Base-by-base conservation (phyloP, 139 green algal genomes). In the Picochlorum sp. region DNA sequence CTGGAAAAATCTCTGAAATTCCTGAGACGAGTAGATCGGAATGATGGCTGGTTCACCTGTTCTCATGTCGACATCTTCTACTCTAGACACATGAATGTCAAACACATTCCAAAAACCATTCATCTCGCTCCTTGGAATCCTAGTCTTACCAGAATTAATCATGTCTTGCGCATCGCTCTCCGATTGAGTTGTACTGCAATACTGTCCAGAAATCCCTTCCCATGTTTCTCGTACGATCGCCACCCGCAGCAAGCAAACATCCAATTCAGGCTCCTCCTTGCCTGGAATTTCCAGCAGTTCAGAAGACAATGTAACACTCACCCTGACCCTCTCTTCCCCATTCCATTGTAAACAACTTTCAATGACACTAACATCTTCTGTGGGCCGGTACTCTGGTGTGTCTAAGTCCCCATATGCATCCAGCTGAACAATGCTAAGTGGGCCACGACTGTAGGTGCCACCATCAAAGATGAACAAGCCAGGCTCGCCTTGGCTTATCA, bases 381-480 rank as follows among this genome's bases (percentile, higher is more conserved):
- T 52, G 0, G 24, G 14, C 13, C 18, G 33, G 4, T 59, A 31
- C 1, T 25, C 40, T 25, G 43, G 30, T 5, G 33, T 13, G 7
- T 18, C 33, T 0, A 28, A 8, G 13, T 36, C 43, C 9, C 49
- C 37, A 3, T 28, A 54, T 22, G 31, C 53, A 12, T 57, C 52
- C 20, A 73, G 63, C 3, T 63, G 35, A 2, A 62, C 32, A 63
- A 45, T 36, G 40, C 26, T 6, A 33, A 32, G 9, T 39, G 67
- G 67, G 2, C 72, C 72, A 18, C 47, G 35, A 24, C 56, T 74
- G 47, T 75, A 79, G 20, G 55, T 55, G 35, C 72, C 72, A 4
- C 72, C 72, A 22, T 79, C 72, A 55, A 79, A 79, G 16, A 79
- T 50, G 16, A 77, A 65, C 16, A 79, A 59, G 7, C 72, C 72